Evolutionary conservation across 148 eudicot genomes (phyloP), one percentile per base, ranked within the genome.

Genomic region (Simmondsia chinensis): DNA sequence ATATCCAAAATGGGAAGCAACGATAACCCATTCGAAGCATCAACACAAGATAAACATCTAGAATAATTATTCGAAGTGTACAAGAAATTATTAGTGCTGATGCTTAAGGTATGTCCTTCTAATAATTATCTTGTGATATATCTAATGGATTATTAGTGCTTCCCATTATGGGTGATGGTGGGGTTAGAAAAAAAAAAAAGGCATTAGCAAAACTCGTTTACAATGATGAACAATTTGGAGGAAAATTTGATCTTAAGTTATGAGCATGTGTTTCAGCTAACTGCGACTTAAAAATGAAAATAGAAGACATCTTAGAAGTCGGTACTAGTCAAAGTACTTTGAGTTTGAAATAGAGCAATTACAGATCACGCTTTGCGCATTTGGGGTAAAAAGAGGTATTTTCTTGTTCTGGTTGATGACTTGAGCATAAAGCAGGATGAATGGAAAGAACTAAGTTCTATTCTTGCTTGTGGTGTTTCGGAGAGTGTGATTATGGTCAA

Each of bases 101-200:
- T n/a, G n/a, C n/a, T n/a, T n/a, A n/a, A n/a, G n/a, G n/a, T n/a
- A n/a, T n/a, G n/a, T n/a, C n/a, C n/a, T n/a, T n/a, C n/a, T n/a
- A n/a, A 7, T 26, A n/a, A 11, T 6, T 65, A 13, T 2, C n/a
- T 14, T n/a, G 30, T 12, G 2, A 2, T 5, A 8, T 38, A 10
- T 36, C 27, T 14, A 12, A 18, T 3, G 2, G 26, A 20, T 5
- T 51, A 4, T n/a, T 35, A 1, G 63, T 70, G 4, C 19, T 64
- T 39, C 63, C 67, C 7, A 41, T 65, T 2, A 25, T 61, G n/a
- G 64, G 70, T 9, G 8, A 60, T 4, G 61, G 64, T 4, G 71
- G 71, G n/a, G 30, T 70, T 16, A 70, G 66, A 12, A 64, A 70
- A 25, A 64, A 59, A 5, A 30, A 45, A 4, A n/a, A n/a, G n/a